These are phyloP conservation scores for Russula lepida DNA, from an alignment of 768 basidiomycete genomes.

Conservation along the genomic window DNA sequence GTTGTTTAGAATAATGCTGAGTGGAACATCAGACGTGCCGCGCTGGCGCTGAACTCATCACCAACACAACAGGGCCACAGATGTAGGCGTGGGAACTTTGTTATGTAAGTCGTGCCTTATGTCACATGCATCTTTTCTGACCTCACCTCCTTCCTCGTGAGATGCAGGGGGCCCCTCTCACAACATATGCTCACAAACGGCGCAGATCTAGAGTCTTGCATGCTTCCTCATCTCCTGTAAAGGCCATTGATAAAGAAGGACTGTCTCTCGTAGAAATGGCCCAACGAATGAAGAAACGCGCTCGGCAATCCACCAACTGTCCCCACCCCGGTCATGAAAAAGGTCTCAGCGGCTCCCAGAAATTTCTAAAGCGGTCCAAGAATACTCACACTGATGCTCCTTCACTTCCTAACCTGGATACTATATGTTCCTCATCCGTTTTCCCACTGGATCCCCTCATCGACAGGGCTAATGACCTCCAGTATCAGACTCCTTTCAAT, in stretches of 20 bases:
- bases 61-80: constrained; percentile 8
- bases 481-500: constrained; percentile 20
- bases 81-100: constrained; percentile 22
- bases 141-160: not conserved
- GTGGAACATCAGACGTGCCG: not conserved
- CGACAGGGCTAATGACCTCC: constrained; percentile 21
- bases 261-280: constrained; percentile 36
- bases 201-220: not conserved
- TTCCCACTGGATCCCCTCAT: constrained; percentile 5
- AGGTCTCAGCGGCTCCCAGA: constrained; percentile 17
- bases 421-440: not conserved
- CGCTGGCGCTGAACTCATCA: not conserved
- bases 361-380: constrained; percentile 31
- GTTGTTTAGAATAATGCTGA: constrained; percentile 5
- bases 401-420: not conserved
- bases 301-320: constrained; percentile 31
- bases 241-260: constrained; percentile 25
- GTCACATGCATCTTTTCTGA: too few relatives aligned
- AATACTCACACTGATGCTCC: constrained; percentile 19
- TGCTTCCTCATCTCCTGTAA: constrained; percentile 25
- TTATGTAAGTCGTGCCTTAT: too few relatives aligned
- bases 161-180: constrained; percentile 3
- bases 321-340: constrained; percentile 15
- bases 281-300: constrained; percentile 40
- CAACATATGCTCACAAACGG: constrained; percentile 15